Base-by-base conservation (phyloP, 352 stramenopile species). In the Phytopythium helicoides region DNA sequence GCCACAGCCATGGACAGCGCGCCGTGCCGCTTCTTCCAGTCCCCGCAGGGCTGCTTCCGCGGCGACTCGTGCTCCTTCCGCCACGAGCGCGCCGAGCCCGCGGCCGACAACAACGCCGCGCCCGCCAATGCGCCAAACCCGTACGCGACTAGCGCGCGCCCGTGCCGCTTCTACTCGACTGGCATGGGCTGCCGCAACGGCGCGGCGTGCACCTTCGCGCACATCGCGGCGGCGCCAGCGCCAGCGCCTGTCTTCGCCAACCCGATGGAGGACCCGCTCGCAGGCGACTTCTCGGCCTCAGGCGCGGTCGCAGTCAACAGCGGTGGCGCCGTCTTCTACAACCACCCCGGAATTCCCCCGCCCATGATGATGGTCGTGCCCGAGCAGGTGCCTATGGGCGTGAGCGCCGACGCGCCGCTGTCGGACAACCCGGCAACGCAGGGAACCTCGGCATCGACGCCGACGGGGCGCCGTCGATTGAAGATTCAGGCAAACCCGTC, bases 1-100 rank as follows among this genome's bases (percentile, higher is more conserved):
- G 26, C 44, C 16, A 33, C n/a, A 10, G 39, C 26, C 18, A 64
- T 59, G 56, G 56, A 64, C 51, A 23, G 47, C 5, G 45, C 48
- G 12, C 41, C 56, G 11, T 92, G 82, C 55, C 80, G 80, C 60
- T 92, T 89, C 73, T 92, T 87, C 56, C 66, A 81, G 66, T 85
- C 77, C 38, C 64, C 71, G 9, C 62, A 84, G 37, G 82, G 82
- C 52, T 92, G 82, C 49, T 86, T 83, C 55, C 79, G 81, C 15
- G 82, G 82, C 25, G 54, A 66, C 14, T 80, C 71, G 9, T 92
- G 82, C 59, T 70, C 64, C 41, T 92, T 86, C 52, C 73, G 74
- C 34, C 82, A 92, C 58, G 76, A 78, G 28, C 21, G 38, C 11
- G n/a, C 26, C 0, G 54, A 48, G 7, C 36, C 56, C 15, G 28